Evolutionary conservation across 2,329 filamentous ascomycete genomes (phyloP), one percentile per base, ranked within the genome.

Genomic region (Zelopaecilomyces penicillatus): DNA sequence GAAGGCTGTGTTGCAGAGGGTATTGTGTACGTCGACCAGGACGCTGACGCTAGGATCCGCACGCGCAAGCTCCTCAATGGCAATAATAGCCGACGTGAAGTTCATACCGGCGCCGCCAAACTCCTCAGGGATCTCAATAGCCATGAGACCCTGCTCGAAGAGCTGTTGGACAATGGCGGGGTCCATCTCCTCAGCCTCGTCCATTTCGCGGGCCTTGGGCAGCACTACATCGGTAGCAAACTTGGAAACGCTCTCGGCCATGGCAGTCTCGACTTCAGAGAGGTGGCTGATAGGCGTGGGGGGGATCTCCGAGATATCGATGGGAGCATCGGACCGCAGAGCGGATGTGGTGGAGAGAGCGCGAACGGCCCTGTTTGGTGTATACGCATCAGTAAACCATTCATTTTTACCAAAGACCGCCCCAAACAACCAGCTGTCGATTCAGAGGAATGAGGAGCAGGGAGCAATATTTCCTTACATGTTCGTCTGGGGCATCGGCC

Each of bases 51-150:
- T 94, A 35, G 93, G 93, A 61, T 98, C 93, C 12, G 95, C 86
- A 46, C 89, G 80, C 1, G 93, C 93, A 49, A 98, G 74, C 74
- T 98, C 93, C 70, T 98, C 93, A 57, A 98, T 98, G 29, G 87
- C 91, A 37, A 98, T 83, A 61, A 98, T 95, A 49, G 90, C 91
- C 1, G 90, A 74, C 1, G 93, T 97, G 69, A 98, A 98, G 77
- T 96, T 96, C 93, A 98, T 97, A 55, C 90, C 93, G 0, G 91
- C 87, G 49, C 93, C 93, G 49, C 93, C 93, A 62, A 84, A 98
- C 66, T 96, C 90, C 67, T 98, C 93, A 11, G 93, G 91, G 46
- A 98, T 95, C 71, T 98, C 93, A 52, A 98, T 78, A 50, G 89
- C 85, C 93, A 98, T 98, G 41, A 98, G 73, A 0, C 93, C 93